These are phyloP conservation scores for Orbilia blumenaviensis DNA, from an alignment of 2,329 filamentous ascomycete genomes.

Conservation along the genomic window DNA sequence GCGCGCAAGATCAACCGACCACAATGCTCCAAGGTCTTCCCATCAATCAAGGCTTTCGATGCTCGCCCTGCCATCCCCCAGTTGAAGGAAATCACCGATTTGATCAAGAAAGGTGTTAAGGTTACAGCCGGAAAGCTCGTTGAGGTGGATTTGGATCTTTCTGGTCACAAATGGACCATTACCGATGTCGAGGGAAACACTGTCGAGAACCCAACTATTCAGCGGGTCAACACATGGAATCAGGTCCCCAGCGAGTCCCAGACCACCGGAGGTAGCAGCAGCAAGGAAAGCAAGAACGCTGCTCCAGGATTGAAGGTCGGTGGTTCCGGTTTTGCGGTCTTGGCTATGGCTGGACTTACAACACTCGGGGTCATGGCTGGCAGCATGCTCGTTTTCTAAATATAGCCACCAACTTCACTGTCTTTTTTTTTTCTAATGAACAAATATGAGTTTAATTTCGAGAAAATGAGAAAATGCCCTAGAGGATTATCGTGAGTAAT, in stretches of 20 bases:
- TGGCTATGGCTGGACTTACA: conserved; percentile 27
- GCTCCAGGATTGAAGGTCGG: conserved; percentile 20
- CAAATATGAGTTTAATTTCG: not conserved
- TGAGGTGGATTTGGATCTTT: conserved; percentile 40
- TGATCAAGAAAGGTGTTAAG: conserved; percentile 47
- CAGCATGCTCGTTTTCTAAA: conserved; percentile 30
- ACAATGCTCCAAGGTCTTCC: conserved; percentile 40
- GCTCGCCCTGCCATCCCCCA: conserved; percentile 19
- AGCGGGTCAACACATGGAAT: conserved; percentile 46
- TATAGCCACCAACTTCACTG: not conserved
- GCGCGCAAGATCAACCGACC: conserved; percentile 54
- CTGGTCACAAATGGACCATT: conserved; percentile 49
- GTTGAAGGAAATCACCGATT: conserved; percentile 16
- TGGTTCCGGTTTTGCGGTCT: conserved; percentile 5
- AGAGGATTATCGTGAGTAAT: no score
- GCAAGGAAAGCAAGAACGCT: conserved; percentile 42
- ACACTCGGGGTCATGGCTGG: conserved; percentile 32
- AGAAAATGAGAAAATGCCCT: no score
- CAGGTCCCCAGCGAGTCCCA: conserved; percentile 25
- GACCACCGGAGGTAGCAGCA: not conserved
- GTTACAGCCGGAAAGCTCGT: conserved; percentile 41
- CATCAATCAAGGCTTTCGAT: conserved; percentile 36
- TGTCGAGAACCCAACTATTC: conserved; percentile 35
- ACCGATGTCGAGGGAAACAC: conserved; percentile 41
- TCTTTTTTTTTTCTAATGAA: conserved; percentile 4